phyloP scores from a whole-genome alignment of 2,329 filamentous ascomycete species.

The Sclerotinia trifoliorum region DNA sequence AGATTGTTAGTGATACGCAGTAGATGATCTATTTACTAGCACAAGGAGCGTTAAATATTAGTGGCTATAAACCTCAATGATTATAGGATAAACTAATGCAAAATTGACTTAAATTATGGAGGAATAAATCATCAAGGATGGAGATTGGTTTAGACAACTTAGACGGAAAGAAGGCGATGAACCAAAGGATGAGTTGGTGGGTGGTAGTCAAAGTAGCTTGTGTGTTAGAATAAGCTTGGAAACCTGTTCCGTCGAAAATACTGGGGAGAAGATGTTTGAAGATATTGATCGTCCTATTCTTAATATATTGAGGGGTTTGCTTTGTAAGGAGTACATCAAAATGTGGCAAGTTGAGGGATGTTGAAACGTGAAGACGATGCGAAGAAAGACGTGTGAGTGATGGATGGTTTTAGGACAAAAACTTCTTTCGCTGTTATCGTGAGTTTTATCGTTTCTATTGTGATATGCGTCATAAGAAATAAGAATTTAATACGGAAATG shows the following conservation, averaged over 20 bases:
- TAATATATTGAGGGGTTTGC: not conserved
- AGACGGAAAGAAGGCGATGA: not conserved
- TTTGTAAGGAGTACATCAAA: too few species aligned
- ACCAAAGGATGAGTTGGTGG: slow-evolving; percentile 7
- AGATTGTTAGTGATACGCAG: not conserved
- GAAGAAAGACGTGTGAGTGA: not conserved
- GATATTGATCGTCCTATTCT: not conserved
- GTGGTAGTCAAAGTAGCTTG: not conserved
- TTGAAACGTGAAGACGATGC: not conserved
- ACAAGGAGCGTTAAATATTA: not conserved
- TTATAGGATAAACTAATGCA: not conserved
- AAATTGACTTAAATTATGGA: not conserved
- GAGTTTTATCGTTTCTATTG: not conserved
- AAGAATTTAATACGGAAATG: not conserved
- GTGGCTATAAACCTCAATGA: not conserved
- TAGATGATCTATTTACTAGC: not conserved
- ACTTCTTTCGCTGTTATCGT: not conserved
- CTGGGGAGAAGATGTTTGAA: not conserved
- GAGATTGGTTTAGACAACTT: not conserved
- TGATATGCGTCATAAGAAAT: not conserved
- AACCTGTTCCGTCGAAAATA: not conserved
- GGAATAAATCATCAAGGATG: not conserved
- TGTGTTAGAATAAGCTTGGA: not conserved
- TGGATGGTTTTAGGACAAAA: not conserved
- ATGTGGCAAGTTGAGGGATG: not conserved